Evolutionary conservation across 1,284 basidiomycete species (phyloP).

Genomic region (Porogramme epimiltina): DNA sequence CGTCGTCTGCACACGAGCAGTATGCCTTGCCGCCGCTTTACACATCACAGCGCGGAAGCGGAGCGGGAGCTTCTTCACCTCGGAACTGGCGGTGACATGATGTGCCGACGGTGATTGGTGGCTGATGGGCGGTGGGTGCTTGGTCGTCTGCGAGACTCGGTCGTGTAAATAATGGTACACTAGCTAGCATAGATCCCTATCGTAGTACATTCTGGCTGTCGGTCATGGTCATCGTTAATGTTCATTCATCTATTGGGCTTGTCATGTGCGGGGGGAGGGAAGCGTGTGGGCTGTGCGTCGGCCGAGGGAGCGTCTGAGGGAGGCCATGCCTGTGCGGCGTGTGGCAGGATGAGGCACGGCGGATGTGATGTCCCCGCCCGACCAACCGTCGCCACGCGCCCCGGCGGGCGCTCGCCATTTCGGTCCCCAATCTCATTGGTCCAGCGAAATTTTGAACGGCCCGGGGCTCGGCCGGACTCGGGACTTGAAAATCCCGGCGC

Average conservation of each 20-base stretch:
- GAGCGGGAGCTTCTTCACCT: conserved; percentile 20
- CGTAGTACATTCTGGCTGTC: background rate
- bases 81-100: conserved; percentile 23
- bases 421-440: conserved; percentile 15
- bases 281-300: too few species aligned
- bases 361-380: conserved; percentile 1
- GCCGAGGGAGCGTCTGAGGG: too few species aligned
- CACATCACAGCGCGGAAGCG: conserved; percentile 16
- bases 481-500: conserved; percentile 25
- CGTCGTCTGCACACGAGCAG: conserved; percentile 11
- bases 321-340: too few species aligned
- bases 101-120: conserved; percentile 10
- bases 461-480: conserved; percentile 24
- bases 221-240: conserved; percentile 11
- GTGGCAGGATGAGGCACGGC: background rate
- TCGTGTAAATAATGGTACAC: conserved; percentile 7
- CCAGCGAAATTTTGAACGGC: conserved; percentile 18
- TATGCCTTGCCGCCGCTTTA: conserved; percentile 14
- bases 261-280: too few species aligned
- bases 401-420: conserved; percentile 2
- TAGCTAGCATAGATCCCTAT: conserved; percentile 15
- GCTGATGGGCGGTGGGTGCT: conserved; percentile 7
- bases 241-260: background rate
- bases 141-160: conserved; percentile 7
- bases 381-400: conserved; percentile 7